Evolutionary conservation across 352 stramenopile genomes (phyloP), one percentile per base, ranked within the genome.

Genomic region (Globisporangium middletonii): DNA sequence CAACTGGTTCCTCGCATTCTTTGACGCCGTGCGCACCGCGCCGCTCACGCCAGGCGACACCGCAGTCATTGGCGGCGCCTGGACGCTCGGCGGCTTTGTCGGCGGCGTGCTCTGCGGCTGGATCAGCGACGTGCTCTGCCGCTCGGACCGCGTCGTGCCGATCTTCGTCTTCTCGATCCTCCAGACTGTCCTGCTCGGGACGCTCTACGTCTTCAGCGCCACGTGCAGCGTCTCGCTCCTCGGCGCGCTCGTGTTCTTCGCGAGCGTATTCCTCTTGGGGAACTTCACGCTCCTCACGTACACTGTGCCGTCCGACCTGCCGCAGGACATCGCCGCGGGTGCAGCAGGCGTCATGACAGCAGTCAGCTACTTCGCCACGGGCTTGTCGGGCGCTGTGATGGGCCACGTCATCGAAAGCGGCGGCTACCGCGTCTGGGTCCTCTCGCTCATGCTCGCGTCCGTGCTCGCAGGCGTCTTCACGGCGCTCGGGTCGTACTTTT

Each of bases 1-100:
- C 45, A 91, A 91, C 42, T 89, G 76, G 81, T 89, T 89, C 59
- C 66, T 88, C 35, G 85, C 81, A 1, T 89, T 86, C 62, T 89
- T 91, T 46, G 78, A 91, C 50, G 69, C 79, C 35, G 81, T 88
- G 37, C 78, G 81, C 7, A 56, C 48, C 1, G 47, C 67, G 5
- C 61, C 75, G 9, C 63, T 91, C 19, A 76, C 74, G 0, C 69
- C 68, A 0, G 72, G 67, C 18, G 74, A 88, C 48, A 86, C 75
- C 1, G 73, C 75, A 19, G 62, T 91, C 58, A 82, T 91, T 38
- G 81, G 78, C 13, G 81, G 81, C 33, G 81, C 81, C 0, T 91
- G 81, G 81, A 91, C 81, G 0, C 73, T 91, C 50, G 81, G 81
- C 50, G 81, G 77, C 7, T 89, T 89, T 59, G 71, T 91, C 26